Evolutionary conservation across 1,284 basidiomycete genomes (phyloP).

Genomic region (Meripilus lineatus): DNA sequence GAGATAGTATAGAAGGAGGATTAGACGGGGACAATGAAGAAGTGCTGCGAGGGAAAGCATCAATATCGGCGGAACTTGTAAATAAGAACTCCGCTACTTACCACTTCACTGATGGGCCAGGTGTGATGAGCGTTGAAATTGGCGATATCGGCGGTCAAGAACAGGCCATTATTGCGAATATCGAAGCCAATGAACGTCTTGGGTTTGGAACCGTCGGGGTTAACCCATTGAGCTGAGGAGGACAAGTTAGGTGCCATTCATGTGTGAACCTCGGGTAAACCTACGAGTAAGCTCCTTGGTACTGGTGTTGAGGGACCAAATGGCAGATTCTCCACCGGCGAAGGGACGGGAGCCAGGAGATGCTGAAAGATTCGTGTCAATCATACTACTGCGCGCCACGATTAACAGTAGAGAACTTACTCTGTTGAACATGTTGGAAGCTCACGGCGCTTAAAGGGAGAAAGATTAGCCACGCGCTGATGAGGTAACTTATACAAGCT

Average conservation of each 20-base stretch:
- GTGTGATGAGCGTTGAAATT: conserved; percentile 12
- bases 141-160: conserved; percentile 15
- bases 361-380: neutral
- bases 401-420: conserved; percentile 3
- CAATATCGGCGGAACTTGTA: neutral
- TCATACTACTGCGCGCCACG: neutral
- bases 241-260: neutral
- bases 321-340: conserved; percentile 16
- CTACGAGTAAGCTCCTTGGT: conserved; percentile 17
- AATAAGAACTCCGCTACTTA: conserved; percentile 1
- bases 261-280: conserved; percentile 3
- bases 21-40: conserved; percentile 5
- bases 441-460: conserved; percentile 5
- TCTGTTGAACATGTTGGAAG: conserved; percentile 6
- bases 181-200: conserved; percentile 13
- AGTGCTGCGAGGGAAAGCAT: conserved; percentile 4
- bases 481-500: conserved; percentile 2
- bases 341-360: neutral
- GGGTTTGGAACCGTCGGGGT: conserved; percentile 17
- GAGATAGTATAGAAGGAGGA: no score
- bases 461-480: neutral
- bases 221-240: conserved; percentile 19
- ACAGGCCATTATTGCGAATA: conserved; percentile 9
- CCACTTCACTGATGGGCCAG: conserved; percentile 6
- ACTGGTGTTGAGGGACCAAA: conserved; percentile 18